Evolutionary conservation across 768 basidiomycete species (phyloP).

Genomic region (Russula sp.): DNA sequence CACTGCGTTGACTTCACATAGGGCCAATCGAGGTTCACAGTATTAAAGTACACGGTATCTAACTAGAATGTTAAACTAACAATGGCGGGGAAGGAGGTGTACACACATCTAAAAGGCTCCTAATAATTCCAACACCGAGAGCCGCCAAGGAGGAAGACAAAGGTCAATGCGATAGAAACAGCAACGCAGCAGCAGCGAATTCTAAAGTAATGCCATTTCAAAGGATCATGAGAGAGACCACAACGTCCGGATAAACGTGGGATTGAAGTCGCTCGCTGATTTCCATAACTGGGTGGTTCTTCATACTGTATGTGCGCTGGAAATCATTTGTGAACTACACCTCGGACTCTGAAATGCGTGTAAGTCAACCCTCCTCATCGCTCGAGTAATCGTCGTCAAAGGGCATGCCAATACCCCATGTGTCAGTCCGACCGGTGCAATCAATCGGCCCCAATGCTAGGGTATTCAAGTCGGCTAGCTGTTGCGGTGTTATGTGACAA

Average conservation of each 20-base stretch:
- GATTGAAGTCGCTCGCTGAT: not conserved
- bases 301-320: not conserved
- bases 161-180: too few relatives aligned
- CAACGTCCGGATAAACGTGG: too few relatives aligned
- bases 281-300: not conserved
- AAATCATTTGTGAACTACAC: not conserved
- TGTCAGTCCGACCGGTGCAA: conserved; percentile 16
- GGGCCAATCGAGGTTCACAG: not conserved
- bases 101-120: too few relatives aligned
- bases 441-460: not conserved
- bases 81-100: not conserved
- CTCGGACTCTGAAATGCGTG: not conserved
- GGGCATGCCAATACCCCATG: conserved; percentile 22
- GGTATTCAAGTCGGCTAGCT: conserved; percentile 16
- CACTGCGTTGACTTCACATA: not conserved
- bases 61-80: not conserved
- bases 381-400: conserved; percentile 1
- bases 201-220: too few relatives aligned
- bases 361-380: conserved; percentile 9
- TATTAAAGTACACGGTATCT: not conserved
- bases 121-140: too few relatives aligned
- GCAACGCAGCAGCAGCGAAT: too few relatives aligned
- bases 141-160: not conserved
- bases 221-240: too few relatives aligned
- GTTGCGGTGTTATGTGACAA: conserved; percentile 22